Evolutionary conservation across 169 alveolate species (phyloP).

Genomic region (Plasmodium yoelii): DNA sequence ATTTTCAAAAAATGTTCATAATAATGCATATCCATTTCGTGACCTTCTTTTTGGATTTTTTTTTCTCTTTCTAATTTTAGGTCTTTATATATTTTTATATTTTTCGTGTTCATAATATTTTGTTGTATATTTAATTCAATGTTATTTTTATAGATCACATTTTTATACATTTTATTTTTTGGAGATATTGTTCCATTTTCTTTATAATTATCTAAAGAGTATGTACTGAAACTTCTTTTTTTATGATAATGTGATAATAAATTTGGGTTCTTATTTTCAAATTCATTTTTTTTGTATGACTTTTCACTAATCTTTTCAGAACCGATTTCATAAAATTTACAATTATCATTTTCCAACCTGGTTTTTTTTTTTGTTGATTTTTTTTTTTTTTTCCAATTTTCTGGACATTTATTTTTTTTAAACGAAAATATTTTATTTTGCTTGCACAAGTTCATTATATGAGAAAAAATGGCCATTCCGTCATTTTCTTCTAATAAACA

Average conservation of each 20-base stretch:
- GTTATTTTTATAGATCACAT: not conserved
- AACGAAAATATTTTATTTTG: slow-evolving; percentile 42
- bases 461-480: slow-evolving; percentile 23
- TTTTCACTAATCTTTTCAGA: not conserved
- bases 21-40: not conserved
- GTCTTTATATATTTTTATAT: not conserved
- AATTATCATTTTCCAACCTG: too few relatives aligned
- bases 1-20: slow-evolving; percentile 8
- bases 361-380: too few relatives aligned
- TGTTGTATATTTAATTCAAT: not conserved
- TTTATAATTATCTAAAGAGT: not conserved
- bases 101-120: not conserved
- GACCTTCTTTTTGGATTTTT: not conserved
- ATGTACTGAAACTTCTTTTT: slow-evolving; percentile 31
- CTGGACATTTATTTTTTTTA: not conserved
- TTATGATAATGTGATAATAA: not conserved
- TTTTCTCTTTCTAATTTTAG: not conserved
- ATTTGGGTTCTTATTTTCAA: not conserved
- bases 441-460: slow-evolving; percentile 31
- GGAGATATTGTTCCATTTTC: not conserved
- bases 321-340: not conserved
- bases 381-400: not conserved
- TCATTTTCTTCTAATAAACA: not conserved
- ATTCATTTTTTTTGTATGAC: not conserved
- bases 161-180: slow-evolving; percentile 5